Conservation (phyloP, 371 early-diverging fungal genomes). For the Thermomucor indicae-seudaticae region DNA sequence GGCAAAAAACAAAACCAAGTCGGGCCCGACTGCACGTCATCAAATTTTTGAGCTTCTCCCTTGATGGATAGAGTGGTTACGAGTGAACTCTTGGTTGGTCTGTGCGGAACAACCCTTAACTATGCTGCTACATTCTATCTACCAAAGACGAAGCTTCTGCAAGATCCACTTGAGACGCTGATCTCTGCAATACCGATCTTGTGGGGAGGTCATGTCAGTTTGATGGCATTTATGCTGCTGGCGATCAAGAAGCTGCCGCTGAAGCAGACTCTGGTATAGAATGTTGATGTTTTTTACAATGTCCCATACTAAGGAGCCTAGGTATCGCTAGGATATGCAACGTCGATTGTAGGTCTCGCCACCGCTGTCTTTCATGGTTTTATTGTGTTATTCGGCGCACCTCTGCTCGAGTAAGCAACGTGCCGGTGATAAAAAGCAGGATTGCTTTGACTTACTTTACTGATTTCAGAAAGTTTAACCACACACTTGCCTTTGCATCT, state of each 20-base stretch:
- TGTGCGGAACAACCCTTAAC: constrained; percentile 11
- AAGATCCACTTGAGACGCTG: constrained; percentile 36
- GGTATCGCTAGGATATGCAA: constrained; percentile 23
- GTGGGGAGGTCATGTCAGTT: constrained; percentile 21
- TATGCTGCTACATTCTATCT: constrained; percentile 33
- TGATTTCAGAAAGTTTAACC: constrained; percentile 24
- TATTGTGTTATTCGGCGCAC: constrained; percentile 40
- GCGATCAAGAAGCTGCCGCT: constrained; percentile 7
- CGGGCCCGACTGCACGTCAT: no score
- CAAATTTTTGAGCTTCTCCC: no score
- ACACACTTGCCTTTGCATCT: constrained; percentile 33
- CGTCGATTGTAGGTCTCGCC: constrained; percentile 12
- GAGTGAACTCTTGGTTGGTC: constrained; percentile 4
- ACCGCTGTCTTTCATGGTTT: constrained; percentile 26
- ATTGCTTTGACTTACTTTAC: background rate
- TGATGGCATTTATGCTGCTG: constrained; percentile 19
- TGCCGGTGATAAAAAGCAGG: background rate
- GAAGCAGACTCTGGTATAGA: constrained; percentile 5
- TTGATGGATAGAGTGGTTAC: no score
- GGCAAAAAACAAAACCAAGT: no score
- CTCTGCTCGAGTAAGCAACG: constrained; percentile 29
- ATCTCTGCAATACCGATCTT: constrained; percentile 31
- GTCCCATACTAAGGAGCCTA: constrained; percentile 10
- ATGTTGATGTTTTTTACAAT: background rate
- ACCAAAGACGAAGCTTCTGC: constrained; percentile 28